phyloP scores from a whole-genome alignment of 257 asterid genomes.

The Solanum pinnatisectum region DNA sequence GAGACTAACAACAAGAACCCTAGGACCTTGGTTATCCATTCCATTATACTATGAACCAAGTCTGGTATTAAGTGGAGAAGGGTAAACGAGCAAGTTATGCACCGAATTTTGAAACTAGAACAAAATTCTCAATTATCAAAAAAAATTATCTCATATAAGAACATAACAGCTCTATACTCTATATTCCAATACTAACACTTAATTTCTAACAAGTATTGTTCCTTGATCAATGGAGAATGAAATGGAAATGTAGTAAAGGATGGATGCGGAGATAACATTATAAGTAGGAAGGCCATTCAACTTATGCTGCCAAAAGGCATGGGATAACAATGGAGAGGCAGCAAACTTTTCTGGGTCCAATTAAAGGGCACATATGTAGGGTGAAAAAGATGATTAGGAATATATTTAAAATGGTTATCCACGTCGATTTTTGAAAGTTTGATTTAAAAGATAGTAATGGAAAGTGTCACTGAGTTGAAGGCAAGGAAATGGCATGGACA shows the following conservation, averaged over 20 bases:
- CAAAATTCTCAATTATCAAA: background rate
- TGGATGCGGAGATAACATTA: background rate
- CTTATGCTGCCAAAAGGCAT: background rate
- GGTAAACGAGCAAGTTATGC: background rate
- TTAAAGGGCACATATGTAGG: background rate
- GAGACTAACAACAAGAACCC: background rate
- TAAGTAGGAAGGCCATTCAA: background rate
- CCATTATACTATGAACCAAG: background rate
- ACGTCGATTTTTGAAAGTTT: background rate
- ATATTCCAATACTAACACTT: background rate
- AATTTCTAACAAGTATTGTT: background rate
- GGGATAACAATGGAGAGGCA: background rate
- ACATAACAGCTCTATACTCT: background rate
- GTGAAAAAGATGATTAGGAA: background rate
- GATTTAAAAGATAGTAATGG: background rate
- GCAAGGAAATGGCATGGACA: background rate
- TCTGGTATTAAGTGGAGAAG: background rate
- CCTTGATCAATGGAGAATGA: background rate
- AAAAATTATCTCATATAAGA: background rate
- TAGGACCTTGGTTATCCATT: background rate
- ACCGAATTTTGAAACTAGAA: background rate
- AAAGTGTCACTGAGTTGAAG: background rate
- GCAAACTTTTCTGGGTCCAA: background rate
- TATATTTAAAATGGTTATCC: background rate
- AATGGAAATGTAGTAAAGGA: background rate